Percentiles rank a stretch among this genome's conserved stretches.
phyloP scores from a whole-genome alignment of 345 rosid species.

The Pugionium cornutum region DNA sequence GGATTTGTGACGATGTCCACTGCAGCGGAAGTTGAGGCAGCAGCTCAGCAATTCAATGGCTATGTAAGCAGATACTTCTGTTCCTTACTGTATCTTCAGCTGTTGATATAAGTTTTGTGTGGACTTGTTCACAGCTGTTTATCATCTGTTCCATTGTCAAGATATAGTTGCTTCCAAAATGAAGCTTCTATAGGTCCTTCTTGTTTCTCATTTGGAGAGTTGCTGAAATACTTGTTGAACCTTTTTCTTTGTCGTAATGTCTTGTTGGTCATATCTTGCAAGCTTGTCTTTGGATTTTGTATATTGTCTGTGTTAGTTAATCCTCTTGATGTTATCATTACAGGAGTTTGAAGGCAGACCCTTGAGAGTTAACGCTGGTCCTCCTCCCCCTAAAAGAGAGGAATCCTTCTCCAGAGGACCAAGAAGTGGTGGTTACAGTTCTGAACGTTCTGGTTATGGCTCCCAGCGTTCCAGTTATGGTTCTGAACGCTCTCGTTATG shows the following conservation, averaged over 20 bases:
- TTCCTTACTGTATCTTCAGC: background rate
- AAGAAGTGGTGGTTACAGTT: constrained; percentile 36
- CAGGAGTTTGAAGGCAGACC: constrained; percentile 92
- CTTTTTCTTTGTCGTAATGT: too few relatives aligned
- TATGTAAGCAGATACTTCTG: constrained; percentile 39
- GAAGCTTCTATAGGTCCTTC: background rate
- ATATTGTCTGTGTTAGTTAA: background rate
- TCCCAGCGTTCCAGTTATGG: constrained; percentile 21
- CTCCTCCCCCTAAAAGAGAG: constrained; percentile 71
- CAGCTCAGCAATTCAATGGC: constrained; percentile 39
- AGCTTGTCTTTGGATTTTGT: too few relatives aligned
- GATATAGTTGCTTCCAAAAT: background rate
- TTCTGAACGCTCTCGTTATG: constrained; percentile 3
- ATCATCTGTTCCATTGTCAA: background rate
- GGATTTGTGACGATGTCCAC: constrained; percentile 95
- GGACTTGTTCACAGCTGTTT: background rate
- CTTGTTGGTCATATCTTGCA: constrained; percentile 7
- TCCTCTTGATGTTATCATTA: constrained; percentile 15
- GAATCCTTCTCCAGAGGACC: constrained; percentile 8
- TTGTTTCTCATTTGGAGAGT: background rate
- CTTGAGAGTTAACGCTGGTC: constrained; percentile 85
- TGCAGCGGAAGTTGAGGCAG: constrained; percentile 72
- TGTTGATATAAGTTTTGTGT: background rate
- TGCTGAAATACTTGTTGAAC: background rate
- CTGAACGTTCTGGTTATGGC: constrained; percentile 29